These are phyloP conservation scores for Vigna angularis DNA, from an alignment of 306 rosid genomes.

Conservation along the genomic window DNA sequence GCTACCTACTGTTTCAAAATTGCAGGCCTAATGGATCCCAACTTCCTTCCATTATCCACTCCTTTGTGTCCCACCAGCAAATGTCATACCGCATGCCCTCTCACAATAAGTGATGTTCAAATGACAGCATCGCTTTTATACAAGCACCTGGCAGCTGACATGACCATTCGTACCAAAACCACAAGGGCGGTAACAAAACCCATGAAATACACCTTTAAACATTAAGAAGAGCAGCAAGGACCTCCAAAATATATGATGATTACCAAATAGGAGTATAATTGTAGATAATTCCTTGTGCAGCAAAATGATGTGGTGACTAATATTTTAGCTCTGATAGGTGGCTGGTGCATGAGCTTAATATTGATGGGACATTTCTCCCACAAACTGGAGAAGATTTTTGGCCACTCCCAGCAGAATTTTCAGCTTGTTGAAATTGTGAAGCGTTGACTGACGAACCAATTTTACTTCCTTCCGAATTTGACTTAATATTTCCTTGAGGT, in stretches of 20 bases:
- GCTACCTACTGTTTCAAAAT: constrained; percentile 41
- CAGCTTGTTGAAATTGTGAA: constrained; percentile 48
- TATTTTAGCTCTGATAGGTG: constrained; percentile 65
- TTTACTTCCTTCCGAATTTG: constrained; percentile 45
- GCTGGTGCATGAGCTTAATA: constrained; percentile 56
- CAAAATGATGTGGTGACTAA: constrained; percentile 33
- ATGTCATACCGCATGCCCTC: constrained; percentile 28
- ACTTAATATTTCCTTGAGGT: constrained; percentile 41
- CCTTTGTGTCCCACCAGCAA: constrained; percentile 25
- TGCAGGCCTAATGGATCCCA: constrained; percentile 43
- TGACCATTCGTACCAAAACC: not conserved
- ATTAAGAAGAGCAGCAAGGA: constrained; percentile 37
- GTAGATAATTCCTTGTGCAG: constrained; percentile 32
- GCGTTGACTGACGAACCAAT: constrained; percentile 44
- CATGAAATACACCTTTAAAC: constrained; percentile 17
- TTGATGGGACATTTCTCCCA: constrained; percentile 64
- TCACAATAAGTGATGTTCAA: constrained; percentile 31
- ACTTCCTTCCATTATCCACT: constrained; percentile 37
- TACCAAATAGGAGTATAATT: constrained; percentile 12
- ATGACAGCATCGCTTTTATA: not conserved
- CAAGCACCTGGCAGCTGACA: constrained; percentile 4
- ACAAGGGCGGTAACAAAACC: constrained; percentile 9
- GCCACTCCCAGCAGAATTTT: constrained; percentile 49
- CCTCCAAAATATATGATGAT: constrained; percentile 25
- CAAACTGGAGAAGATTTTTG: constrained; percentile 61